phyloP scores from a whole-genome alignment of 257 asterid species.

The Przewalskia tangutica region DNA sequence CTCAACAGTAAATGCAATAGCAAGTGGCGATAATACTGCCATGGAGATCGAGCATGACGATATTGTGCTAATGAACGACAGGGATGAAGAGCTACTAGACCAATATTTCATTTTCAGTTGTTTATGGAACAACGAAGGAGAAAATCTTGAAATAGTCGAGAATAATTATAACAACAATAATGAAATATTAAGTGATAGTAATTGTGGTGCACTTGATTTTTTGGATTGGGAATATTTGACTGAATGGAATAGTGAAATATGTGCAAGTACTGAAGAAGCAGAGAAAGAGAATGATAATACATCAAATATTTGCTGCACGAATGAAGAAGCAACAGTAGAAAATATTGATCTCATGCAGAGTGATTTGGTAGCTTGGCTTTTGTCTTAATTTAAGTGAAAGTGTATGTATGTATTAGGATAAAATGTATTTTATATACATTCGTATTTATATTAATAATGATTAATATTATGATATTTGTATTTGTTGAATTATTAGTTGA shows the following conservation, averaged over 20 bases:
- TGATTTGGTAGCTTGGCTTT: conserved; percentile 48
- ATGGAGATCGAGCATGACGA: conserved; percentile 11
- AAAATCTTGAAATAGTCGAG: background rate
- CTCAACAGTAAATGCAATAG: conserved; percentile 1
- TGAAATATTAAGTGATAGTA: background rate
- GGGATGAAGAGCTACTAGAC: background rate
- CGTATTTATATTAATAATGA: too few species aligned
- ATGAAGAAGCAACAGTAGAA: background rate
- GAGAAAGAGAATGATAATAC: conserved; percentile 10
- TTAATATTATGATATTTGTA: too few species aligned
- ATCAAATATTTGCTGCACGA: background rate
- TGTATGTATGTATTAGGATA: too few species aligned
- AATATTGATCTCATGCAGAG: conserved; percentile 9
- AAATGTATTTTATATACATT: too few species aligned
- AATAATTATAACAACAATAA: too few species aligned
- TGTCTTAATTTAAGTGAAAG: conserved; percentile 36
- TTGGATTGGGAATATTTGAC: conserved; percentile 26
- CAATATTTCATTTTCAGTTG: background rate
- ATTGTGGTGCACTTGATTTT: background rate
- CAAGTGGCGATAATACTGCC: background rate
- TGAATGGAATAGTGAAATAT: background rate
- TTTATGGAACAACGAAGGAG: background rate
- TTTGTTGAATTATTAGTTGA: too few species aligned
- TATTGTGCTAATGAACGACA: background rate
- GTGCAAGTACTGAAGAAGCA: background rate